These are phyloP conservation scores for Arxiozyma slooffiae DNA, from an alignment of 1,139 yeast species.

Conservation along the genomic window DNA sequence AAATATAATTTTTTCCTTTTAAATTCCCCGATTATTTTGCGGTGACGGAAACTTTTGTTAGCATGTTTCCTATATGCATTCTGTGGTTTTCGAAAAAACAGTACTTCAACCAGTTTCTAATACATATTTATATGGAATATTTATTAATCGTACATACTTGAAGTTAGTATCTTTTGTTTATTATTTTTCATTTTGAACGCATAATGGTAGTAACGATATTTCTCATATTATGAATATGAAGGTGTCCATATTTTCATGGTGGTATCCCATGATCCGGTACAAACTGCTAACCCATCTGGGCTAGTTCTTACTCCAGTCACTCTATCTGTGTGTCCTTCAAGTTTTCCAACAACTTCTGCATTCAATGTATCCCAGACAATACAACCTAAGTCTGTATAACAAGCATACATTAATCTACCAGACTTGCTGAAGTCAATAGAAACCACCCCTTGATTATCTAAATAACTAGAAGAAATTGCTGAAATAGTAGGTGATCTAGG, in stretches of 20 bases:
- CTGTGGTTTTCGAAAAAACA: background rate
- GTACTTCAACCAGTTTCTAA: background rate
- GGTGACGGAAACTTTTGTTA: background rate
- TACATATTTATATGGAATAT: background rate
- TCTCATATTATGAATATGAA: slow-evolving; percentile 20
- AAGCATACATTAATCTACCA: slow-evolving; percentile 65
- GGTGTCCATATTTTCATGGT: slow-evolving; percentile 59
- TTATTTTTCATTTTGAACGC: background rate
- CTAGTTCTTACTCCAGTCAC: slow-evolving; percentile 58
- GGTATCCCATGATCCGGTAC: slow-evolving; percentile 65
- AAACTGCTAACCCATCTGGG: slow-evolving; percentile 64
- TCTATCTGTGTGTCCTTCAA: slow-evolving; percentile 51
- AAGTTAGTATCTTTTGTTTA: background rate
- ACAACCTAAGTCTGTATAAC: slow-evolving; percentile 69
- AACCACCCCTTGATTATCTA: slow-evolving; percentile 55
- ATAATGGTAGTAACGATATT: background rate
- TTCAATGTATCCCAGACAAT: slow-evolving; percentile 71
- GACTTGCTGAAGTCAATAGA: slow-evolving; percentile 67
- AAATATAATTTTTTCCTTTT: no score
- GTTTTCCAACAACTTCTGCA: slow-evolving; percentile 52
- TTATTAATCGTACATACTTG: background rate
- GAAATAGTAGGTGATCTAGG: slow-evolving; percentile 14
- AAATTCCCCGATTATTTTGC: no score
- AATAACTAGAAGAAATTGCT: slow-evolving; percentile 22
- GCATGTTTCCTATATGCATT: background rate